A percentile compares a stretch with the other conserved stretches of the same genome.
phyloP scores from a whole-genome alignment of 2,329 filamentous ascomycete genomes.

The Plectosphaerella cucumerina region DNA sequence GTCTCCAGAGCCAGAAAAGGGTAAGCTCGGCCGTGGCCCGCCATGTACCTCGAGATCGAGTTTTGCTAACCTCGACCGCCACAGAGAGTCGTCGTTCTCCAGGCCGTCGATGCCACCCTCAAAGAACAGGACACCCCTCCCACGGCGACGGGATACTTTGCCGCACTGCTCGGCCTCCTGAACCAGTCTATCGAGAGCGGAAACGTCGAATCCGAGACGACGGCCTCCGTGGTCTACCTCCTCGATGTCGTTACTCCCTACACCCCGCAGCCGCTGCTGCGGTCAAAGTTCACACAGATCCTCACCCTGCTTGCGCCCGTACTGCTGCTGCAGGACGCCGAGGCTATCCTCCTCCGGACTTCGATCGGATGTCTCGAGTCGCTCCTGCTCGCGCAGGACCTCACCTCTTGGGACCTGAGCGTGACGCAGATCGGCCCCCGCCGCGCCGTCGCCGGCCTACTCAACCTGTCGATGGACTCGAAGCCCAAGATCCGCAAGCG shows the following conservation, averaged over 20 bases:
- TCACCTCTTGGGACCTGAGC: constrained; percentile 80
- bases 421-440: constrained; percentile 81
- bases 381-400: constrained; percentile 85
- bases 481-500: constrained; percentile 92
- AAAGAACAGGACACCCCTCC: constrained; percentile 79
- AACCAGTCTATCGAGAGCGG: constrained; percentile 68
- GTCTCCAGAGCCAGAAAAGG: constrained; percentile 92
- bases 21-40: constrained; percentile 42
- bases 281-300: constrained; percentile 93
- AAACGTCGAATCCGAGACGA: constrained; percentile 74
- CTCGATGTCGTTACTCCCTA: constrained; percentile 87
- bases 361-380: constrained; percentile 93
- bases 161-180: constrained; percentile 85
- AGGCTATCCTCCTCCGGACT: constrained; percentile 79
- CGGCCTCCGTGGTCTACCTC: constrained; percentile 86
- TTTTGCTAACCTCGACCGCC: not conserved
- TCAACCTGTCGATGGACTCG: constrained; percentile 80
- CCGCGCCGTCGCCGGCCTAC: constrained; percentile 78
- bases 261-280: constrained; percentile 80
- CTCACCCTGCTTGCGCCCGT: constrained; percentile 81
- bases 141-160: constrained; percentile 90
- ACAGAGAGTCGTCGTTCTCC: constrained; percentile 80
- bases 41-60: no score
- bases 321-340: constrained; percentile 73
- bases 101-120: constrained; percentile 88